phyloP scores from a whole-genome alignment of 2,329 filamentous ascomycete genomes.

The Macrophomina phaseolina region DNA sequence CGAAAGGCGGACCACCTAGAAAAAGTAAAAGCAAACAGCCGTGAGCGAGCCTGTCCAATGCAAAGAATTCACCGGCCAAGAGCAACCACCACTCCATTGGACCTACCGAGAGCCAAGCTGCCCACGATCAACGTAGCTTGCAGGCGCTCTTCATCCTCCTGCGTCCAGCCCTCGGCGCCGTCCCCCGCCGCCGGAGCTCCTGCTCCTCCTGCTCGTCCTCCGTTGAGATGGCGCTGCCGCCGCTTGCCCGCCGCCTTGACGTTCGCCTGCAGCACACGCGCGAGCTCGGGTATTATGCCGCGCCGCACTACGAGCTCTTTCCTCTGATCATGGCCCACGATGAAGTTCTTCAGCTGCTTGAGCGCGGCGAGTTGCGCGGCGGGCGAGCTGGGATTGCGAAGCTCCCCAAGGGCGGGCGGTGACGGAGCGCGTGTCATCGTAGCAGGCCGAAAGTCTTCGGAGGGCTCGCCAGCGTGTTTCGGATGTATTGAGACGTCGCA shows the following conservation, averaged over 20 bases:
- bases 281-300: constrained; percentile 70
- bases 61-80: neutral
- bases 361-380: constrained; percentile 62
- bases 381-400: constrained; percentile 42
- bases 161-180: constrained; percentile 52
- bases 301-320: constrained; percentile 79
- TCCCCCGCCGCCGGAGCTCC: constrained; percentile 29
- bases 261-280: constrained; percentile 56
- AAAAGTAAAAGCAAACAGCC: neutral
- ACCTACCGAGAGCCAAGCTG: constrained; percentile 81
- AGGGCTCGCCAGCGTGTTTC: neutral
- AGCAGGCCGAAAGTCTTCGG: neutral
- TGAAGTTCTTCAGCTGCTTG: constrained; percentile 81
- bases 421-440: constrained; percentile 45
- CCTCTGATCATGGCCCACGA: constrained; percentile 84
- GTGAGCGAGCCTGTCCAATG: constrained; percentile 1
- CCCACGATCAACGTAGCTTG: constrained; percentile 85
- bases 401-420: constrained; percentile 45
- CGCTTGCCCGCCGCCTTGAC: constrained; percentile 54
- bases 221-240: constrained; percentile 40
- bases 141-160: constrained; percentile 71
- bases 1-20: constrained; percentile 78
- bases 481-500: neutral
- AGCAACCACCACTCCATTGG: neutral
- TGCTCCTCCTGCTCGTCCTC: constrained; percentile 25